Evolutionary conservation across 139 green algal genomes (phyloP).

Genomic region (Pleodorina starrii): DNA sequence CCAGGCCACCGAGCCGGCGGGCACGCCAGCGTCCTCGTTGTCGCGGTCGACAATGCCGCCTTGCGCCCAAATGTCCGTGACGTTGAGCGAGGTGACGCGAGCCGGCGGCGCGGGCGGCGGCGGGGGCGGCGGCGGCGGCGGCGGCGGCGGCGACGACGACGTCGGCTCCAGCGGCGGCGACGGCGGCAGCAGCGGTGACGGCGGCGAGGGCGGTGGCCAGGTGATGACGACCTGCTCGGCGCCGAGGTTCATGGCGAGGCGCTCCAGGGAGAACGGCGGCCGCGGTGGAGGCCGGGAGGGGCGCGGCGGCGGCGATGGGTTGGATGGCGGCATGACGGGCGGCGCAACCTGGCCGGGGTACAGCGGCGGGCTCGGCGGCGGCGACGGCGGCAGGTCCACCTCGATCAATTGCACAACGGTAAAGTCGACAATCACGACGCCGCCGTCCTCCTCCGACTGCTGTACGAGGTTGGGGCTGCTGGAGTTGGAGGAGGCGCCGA

Average conservation of each 20-base stretch:
- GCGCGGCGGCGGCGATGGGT: neutral
- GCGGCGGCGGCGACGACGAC: neutral
- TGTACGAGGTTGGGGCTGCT: too few relatives aligned
- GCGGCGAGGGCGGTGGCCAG: neutral
- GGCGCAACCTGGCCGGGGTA: neutral
- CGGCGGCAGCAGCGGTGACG: neutral
- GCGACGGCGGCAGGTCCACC: slow-evolving; percentile 25
- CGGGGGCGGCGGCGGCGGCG: neutral
- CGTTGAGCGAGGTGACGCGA: neutral
- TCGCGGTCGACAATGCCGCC: neutral
- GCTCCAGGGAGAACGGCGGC: neutral
- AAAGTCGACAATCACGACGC: slow-evolving; percentile 7
- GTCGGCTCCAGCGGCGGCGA: neutral
- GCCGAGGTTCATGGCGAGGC: neutral
- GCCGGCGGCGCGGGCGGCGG: neutral
- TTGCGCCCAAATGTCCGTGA: neutral
- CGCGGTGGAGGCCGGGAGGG: neutral
- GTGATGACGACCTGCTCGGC: neutral
- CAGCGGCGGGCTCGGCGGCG: slow-evolving; percentile 20
- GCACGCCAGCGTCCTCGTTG: neutral
- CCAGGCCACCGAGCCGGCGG: slow-evolving; percentile 20
- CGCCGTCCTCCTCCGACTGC: neutral
- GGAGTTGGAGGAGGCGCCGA: too few relatives aligned
- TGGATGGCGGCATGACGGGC: neutral
- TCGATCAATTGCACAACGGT: neutral